Conservation (phyloP, 352 stramenopile species). For the Globisporangium mamillatum region DNA sequence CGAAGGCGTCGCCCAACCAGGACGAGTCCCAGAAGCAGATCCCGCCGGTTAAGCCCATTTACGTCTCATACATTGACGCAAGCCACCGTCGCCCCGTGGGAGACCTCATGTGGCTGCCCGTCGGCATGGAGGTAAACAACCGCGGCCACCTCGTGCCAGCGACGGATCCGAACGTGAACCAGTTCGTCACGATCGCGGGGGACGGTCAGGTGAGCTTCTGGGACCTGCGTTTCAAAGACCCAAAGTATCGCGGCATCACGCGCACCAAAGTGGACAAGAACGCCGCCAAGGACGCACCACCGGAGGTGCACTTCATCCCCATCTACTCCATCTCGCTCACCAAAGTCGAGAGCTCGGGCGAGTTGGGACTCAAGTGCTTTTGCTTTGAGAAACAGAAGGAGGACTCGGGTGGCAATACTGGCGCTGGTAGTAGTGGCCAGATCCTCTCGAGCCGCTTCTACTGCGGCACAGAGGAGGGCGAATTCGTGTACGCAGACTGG, state of each 20-base stretch:
- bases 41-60: slow-evolving; percentile 63
- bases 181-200: slow-evolving; percentile 91
- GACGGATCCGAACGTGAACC: slow-evolving; percentile 55
- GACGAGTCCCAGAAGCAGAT: slow-evolving; percentile 59
- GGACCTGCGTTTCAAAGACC: slow-evolving; percentile 90
- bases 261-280: slow-evolving; percentile 65
- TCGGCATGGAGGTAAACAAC: slow-evolving; percentile 85
- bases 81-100: slow-evolving; percentile 85
- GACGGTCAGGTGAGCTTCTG: slow-evolving; percentile 92
- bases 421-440: neutral
- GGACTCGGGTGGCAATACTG: slow-evolving; percentile 18
- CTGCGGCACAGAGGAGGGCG: slow-evolving; percentile 86
- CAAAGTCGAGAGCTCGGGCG: slow-evolving; percentile 69
- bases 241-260: slow-evolving; percentile 69
- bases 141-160: slow-evolving; percentile 76
- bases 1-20: slow-evolving; percentile 7
- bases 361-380: slow-evolving; percentile 64
- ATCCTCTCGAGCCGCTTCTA: slow-evolving; percentile 69
- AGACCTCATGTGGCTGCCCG: slow-evolving; percentile 87
- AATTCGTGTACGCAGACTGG: slow-evolving; percentile 90
- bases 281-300: slow-evolving; percentile 49
- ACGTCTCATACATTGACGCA: slow-evolving; percentile 86
- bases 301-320: slow-evolving; percentile 76
- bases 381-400: slow-evolving; percentile 68
- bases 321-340: slow-evolving; percentile 82